A percentile compares a stretch with the other conserved stretches of the same genome.
Conservation (phyloP, 2,329 filamentous ascomycete genomes). For the Paecilomyces formosus region DNA sequence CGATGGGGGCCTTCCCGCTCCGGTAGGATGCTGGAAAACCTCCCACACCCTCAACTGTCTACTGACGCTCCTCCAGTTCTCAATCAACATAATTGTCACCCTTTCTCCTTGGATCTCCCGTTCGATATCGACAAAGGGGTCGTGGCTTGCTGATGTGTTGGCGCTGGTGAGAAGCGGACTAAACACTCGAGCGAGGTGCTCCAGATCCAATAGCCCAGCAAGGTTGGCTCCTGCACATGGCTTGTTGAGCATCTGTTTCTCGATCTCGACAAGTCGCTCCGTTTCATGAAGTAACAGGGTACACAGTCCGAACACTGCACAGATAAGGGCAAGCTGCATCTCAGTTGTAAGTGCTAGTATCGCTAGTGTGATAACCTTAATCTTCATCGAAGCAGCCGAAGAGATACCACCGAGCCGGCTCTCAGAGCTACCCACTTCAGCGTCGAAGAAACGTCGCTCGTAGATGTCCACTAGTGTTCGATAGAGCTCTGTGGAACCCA, state of each 20-base stretch:
- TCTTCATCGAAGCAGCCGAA: constrained; percentile 13
- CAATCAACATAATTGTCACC: constrained; percentile 26
- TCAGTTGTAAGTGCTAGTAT: constrained; percentile 28
- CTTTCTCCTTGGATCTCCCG: constrained; percentile 19
- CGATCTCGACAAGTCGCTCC: constrained; percentile 11
- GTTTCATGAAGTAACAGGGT: constrained; percentile 22
- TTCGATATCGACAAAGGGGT: constrained; percentile 11
- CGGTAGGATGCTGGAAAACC: not conserved
- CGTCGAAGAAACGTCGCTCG: constrained; percentile 11
- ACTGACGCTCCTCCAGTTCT: constrained; percentile 28
- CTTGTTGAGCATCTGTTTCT: constrained; percentile 10
- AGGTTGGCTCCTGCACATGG: constrained; percentile 10
- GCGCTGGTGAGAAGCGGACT: constrained; percentile 23
- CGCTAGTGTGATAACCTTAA: constrained; percentile 29
- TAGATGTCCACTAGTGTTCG: constrained; percentile 22
- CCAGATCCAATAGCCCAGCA: constrained; percentile 16
- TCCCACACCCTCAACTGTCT: constrained; percentile 25
- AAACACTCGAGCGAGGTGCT: constrained; percentile 23
- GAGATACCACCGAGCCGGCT: constrained; percentile 15
- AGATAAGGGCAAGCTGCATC: constrained; percentile 34
- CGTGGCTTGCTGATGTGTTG: constrained; percentile 5
- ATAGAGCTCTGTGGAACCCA: constrained; percentile 30
- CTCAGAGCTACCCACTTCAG: constrained; percentile 8
- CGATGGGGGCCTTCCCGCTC: not conserved
- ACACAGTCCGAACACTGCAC: constrained; percentile 32